Conservation (phyloP, 805 yeast genomes). For the Starmerella powellii region DNA sequence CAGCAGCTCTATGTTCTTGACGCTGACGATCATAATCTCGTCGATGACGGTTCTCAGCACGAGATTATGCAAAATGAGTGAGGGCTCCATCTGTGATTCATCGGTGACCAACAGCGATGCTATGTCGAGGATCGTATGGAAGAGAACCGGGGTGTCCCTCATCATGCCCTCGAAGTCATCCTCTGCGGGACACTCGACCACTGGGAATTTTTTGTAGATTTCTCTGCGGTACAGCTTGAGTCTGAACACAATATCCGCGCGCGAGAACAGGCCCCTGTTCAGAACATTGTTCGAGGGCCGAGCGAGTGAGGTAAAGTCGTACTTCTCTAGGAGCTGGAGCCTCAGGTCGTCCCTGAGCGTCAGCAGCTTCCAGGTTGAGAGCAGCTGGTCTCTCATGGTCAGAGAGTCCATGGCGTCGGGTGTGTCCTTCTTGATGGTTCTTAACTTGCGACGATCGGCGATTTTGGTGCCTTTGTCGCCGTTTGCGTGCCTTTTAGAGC, state of each 20-base stretch:
- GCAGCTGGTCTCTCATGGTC: slow-evolving; percentile 21
- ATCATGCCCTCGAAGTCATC: slow-evolving; percentile 40
- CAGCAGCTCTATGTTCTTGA: slow-evolving; percentile 55
- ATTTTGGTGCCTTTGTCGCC: too few relatives aligned
- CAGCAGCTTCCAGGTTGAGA: slow-evolving; percentile 21
- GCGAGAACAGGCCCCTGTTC: slow-evolving; percentile 43
- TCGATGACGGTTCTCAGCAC: slow-evolving; percentile 28
- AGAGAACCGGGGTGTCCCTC: slow-evolving; percentile 44
- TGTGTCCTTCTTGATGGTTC: not conserved
- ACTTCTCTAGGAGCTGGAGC: slow-evolving; percentile 33
- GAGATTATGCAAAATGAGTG: slow-evolving; percentile 23
- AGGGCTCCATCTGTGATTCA: slow-evolving; percentile 26
- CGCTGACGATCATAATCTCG: slow-evolving; percentile 58
- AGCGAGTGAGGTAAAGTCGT: slow-evolving; percentile 16
- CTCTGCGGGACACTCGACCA: slow-evolving; percentile 40
- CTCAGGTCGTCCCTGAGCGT: slow-evolving; percentile 40
- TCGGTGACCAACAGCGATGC: slow-evolving; percentile 33
- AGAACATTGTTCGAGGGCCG: slow-evolving; percentile 32
- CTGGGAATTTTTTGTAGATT: slow-evolving; percentile 42
- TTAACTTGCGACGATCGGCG: not conserved
- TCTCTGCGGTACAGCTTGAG: slow-evolving; percentile 38
- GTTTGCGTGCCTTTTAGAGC: not conserved
- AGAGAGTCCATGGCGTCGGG: slow-evolving; percentile 1
- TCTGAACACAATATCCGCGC: slow-evolving; percentile 47
- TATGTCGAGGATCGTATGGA: slow-evolving; percentile 53